Percentiles rank a stretch among this genome's conserved stretches.
Evolutionary conservation across 2,329 filamentous ascomycete species (phyloP).

Genomic region (Phymatotrichopsis omnivora): DNA sequence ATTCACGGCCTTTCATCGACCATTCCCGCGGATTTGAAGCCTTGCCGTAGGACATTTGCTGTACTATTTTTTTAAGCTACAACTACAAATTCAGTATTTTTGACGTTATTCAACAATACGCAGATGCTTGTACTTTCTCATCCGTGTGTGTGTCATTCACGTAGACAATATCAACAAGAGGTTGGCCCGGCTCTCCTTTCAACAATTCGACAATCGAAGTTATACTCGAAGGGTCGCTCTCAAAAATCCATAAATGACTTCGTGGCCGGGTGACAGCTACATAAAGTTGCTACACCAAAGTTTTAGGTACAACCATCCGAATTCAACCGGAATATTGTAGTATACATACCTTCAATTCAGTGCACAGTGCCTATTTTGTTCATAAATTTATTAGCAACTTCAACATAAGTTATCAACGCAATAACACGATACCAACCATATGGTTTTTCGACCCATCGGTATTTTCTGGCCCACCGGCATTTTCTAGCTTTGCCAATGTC

Average conservation of each 20-base stretch:
- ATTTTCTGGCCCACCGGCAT: not conserved
- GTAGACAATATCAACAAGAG: constrained; percentile 9
- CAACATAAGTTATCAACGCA: not conserved
- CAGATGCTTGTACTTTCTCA: not conserved
- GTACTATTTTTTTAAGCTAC: constrained; percentile 14
- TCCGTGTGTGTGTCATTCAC: constrained; percentile 1
- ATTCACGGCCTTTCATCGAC: constrained; percentile 12
- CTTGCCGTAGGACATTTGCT: constrained; percentile 7
- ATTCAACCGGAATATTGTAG: not conserved
- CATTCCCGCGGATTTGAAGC: constrained; percentile 10
- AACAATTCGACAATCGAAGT: constrained; percentile 10
- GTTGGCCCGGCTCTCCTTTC: not conserved
- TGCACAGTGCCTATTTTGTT: constrained; percentile 6
- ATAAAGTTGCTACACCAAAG: constrained; percentile 11
- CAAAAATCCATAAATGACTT: constrained; percentile 17
- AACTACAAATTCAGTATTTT: not conserved
- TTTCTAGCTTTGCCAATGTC: not conserved
- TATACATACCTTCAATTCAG: constrained; percentile 10
- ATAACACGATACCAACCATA: not conserved
- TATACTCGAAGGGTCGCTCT: constrained; percentile 4
- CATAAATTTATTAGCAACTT: not conserved
- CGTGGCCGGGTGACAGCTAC: constrained; percentile 21
- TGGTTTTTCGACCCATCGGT: constrained; percentile 1
- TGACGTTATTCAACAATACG: not conserved
- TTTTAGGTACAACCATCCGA: no score